Evolutionary conservation across 257 asterid genomes (phyloP).

Genomic region (Solanum habrochaites): DNA sequence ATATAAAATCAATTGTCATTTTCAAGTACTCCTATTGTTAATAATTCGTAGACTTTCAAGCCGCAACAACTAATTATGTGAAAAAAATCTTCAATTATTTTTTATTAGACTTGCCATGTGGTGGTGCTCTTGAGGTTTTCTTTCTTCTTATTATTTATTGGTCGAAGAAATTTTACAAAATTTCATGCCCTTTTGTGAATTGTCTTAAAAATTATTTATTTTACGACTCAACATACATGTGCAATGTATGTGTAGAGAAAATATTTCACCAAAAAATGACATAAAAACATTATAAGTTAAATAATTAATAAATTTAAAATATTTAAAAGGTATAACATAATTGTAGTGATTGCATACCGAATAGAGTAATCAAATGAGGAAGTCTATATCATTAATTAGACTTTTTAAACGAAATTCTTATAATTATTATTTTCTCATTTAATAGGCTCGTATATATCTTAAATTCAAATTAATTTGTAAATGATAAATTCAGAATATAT

Average conservation of each 20-base stretch:
- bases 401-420: background rate
- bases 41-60: too few species aligned
- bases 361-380: background rate
- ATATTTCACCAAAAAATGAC: background rate
- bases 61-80: background rate
- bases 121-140: background rate
- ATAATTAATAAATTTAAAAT: too few species aligned
- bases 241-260: background rate
- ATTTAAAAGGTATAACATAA: background rate
- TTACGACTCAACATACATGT: background rate
- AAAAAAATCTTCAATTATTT: background rate
- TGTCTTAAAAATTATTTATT: too few species aligned
- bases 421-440: too few species aligned
- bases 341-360: background rate
- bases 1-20: too few species aligned
- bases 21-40: too few species aligned
- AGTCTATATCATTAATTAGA: too few species aligned
- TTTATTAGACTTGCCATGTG: background rate
- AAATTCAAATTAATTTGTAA: too few species aligned
- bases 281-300: too few species aligned
- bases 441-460: background rate
- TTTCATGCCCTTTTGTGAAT: background rate
- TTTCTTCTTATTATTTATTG: background rate
- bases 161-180: too few species aligned
- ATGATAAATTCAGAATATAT: too few species aligned